A percentile compares a stretch with the other conserved stretches of the same genome.
These are phyloP conservation scores for Fusarium virguliforme DNA, from an alignment of 2,329 filamentous ascomycete genomes.

Conservation along the genomic window DNA sequence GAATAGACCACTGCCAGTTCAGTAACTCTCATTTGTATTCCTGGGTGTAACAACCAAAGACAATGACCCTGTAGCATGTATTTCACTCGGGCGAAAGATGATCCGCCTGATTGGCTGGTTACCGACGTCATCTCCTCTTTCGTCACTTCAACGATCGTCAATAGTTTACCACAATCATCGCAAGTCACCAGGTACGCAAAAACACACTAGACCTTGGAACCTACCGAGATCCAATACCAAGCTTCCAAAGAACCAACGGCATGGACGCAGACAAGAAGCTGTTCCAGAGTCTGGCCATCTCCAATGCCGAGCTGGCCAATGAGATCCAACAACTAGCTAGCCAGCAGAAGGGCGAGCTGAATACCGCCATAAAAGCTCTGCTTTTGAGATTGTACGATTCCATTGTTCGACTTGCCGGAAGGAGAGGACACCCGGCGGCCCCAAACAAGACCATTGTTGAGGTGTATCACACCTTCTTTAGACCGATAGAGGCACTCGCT, in stretches of 20 bases:
- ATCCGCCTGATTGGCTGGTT: neutral
- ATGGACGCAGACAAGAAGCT: constrained; percentile 8
- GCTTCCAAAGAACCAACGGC: no score
- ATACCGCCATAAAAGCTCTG: neutral
- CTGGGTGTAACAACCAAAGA: neutral
- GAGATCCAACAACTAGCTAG: neutral
- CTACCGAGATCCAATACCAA: neutral
- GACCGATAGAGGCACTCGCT: neutral
- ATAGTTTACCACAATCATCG: neutral
- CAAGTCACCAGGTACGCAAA: neutral
- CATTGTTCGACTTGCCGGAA: neutral
- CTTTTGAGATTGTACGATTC: neutral
- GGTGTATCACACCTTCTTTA: neutral
- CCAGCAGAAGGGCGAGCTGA: neutral
- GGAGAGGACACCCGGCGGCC: neutral
- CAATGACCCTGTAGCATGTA: neutral
- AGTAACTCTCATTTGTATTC: neutral
- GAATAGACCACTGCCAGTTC: no score
- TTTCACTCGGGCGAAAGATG: neutral
- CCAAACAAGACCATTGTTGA: neutral
- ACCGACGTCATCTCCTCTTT: neutral
- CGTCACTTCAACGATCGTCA: neutral
- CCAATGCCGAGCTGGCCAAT: neutral
- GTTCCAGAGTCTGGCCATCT: neutral
- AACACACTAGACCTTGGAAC: no score